Evolutionary conservation across 345 rosid species (phyloP), one percentile per base, ranked within the genome.

Genomic region (Bretschneidera sinensis): DNA sequence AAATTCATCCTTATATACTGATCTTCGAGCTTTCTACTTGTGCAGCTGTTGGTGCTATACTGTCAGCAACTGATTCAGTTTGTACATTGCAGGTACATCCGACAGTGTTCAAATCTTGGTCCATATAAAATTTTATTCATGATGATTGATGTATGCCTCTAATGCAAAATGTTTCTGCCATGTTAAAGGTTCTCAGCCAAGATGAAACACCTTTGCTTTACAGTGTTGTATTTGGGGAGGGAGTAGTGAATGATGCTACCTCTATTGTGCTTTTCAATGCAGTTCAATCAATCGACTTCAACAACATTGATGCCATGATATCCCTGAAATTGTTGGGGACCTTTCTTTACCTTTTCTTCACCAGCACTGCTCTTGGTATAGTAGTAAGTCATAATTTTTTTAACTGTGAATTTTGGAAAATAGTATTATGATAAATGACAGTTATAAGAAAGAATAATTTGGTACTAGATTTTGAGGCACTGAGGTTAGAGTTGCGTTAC

Each of bases 161-260:
- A n/a, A 65, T 16, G 0, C 0, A 0, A 31, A 19, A 51, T 54
- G 51, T 64, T 48, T 66, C 60, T 20, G 50, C 48, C 18, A 21
- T 51, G 35, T 51, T 65, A 17, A 69, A 82, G 95, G 81, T 87
- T 71, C 90, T 84, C 53, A 84, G 57, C 79, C 95, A 87, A 79
- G 95, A 87, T 48, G 85, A 87, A 61, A 87, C 88, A 2, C 95
- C 91, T 23, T 83, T 84, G 71, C 91, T 87, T 51, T 87, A 87
- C 67, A 84, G 95, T 63, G 50, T 82, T 13, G 83, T 84, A 22
- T 87, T 87, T 52, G 95, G 86, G 54, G 95, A 87, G 57, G 95
- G 95, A 70, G 88, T 87, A 16, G 91, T 87, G 66, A 87, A 87
- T 68, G 95, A 84, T 71, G 91, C 88, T 25, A 87, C 91, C 43